Evolutionary conservation across 1,284 basidiomycete species (phyloP).

Genomic region (Exsudoporus floridanus): DNA sequence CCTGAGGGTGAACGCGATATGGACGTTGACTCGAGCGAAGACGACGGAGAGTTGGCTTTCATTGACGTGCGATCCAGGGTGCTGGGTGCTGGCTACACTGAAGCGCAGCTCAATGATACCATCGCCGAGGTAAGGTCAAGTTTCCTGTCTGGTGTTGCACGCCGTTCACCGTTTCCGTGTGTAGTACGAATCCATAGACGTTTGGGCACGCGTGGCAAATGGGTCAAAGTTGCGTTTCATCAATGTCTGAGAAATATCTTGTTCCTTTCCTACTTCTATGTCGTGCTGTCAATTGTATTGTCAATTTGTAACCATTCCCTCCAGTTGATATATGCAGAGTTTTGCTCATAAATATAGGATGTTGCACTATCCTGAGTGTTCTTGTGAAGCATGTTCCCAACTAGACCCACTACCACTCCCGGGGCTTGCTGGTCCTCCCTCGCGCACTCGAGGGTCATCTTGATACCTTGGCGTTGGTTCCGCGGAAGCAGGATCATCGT

Average conservation of each 20-base stretch:
- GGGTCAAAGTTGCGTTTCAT: slow-evolving; percentile 70
- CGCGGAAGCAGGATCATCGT: slow-evolving; percentile 52
- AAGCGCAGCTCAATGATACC: slow-evolving; percentile 84
- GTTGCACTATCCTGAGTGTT: slow-evolving; percentile 18
- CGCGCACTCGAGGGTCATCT: slow-evolving; percentile 52
- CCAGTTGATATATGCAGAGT: slow-evolving; percentile 18
- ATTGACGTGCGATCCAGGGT: slow-evolving; percentile 84
- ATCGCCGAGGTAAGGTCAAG: slow-evolving; percentile 63
- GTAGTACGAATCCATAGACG: slow-evolving; percentile 81
- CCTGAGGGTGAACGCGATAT: slow-evolving; percentile 66
- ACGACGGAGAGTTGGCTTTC: slow-evolving; percentile 71
- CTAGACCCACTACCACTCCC: slow-evolving; percentile 54
- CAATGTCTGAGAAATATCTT: slow-evolving; percentile 18
- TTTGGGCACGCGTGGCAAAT: slow-evolving; percentile 75
- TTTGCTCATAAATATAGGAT: slow-evolving; percentile 18
- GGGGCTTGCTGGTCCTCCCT: slow-evolving; percentile 41
- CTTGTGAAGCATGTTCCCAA: slow-evolving; percentile 69
- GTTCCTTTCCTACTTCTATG: neutral
- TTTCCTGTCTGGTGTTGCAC: slow-evolving; percentile 1
- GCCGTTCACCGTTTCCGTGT: slow-evolving; percentile 11
- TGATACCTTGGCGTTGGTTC: slow-evolving; percentile 48
- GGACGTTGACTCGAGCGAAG: slow-evolving; percentile 58
- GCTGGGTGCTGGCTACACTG: slow-evolving; percentile 85
- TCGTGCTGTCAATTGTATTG: slow-evolving; percentile 5
- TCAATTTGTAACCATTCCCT: slow-evolving; percentile 1